A percentile compares a stretch with the other conserved stretches of the same genome.
phyloP scores from a whole-genome alignment of 2,329 filamentous ascomycete genomes.

The Cercospora citrullina region DNA sequence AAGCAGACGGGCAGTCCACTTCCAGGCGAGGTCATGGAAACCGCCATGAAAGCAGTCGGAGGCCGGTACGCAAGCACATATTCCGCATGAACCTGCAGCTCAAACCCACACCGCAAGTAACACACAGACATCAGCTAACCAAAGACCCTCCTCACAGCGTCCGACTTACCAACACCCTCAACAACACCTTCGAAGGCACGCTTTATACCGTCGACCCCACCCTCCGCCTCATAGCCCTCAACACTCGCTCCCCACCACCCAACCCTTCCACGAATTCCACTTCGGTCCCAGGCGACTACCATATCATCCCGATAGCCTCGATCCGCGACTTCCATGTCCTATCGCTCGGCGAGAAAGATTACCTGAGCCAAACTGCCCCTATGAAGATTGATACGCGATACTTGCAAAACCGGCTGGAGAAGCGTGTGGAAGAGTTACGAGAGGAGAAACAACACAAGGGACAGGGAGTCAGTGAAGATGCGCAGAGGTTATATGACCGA shows the following conservation, averaged over 20 bases:
- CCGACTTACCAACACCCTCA: constrained; percentile 55
- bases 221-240: constrained; percentile 62
- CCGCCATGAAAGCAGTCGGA: constrained; percentile 61
- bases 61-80: constrained; percentile 54
- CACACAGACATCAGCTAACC: not conserved
- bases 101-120: not conserved
- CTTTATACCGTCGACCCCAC: constrained; percentile 63
- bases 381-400: constrained; percentile 56
- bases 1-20: constrained; percentile 44
- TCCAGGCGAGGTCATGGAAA: constrained; percentile 52
- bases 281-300: constrained; percentile 53
- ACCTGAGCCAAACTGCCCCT: constrained; percentile 48
- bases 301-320: constrained; percentile 60
- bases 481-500: constrained; percentile 64
- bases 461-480: constrained; percentile 61
- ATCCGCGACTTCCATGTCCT: constrained; percentile 60
- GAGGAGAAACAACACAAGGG: constrained; percentile 59
- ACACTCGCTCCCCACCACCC: constrained; percentile 47
- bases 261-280: constrained; percentile 43
- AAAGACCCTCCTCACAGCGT: constrained; percentile 1
- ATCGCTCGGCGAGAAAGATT: constrained; percentile 41
- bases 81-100: not conserved
- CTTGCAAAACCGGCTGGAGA: constrained; percentile 56
- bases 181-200: constrained; percentile 58
- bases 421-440: constrained; percentile 57